Base-by-base conservation (phyloP, 2,329 filamentous ascomycete species). In the Pseudocercospora pini-densiflorae region DNA sequence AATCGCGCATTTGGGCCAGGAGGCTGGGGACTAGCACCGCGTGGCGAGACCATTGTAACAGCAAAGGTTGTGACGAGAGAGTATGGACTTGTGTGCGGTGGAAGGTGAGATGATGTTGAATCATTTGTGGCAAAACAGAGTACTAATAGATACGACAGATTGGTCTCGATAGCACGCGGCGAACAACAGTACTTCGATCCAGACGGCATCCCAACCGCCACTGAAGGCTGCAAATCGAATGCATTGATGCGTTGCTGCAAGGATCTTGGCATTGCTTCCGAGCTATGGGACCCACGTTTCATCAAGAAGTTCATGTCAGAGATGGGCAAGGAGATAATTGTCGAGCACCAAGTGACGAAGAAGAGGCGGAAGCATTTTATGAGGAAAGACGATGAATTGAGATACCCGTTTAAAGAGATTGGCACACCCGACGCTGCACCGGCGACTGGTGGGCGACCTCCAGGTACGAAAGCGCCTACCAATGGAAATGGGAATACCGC, bases 181-280 rank as follows among this genome's bases (percentile, higher is more conserved):
- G 95, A 98, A 80, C 94, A 97, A 83, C 88, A 92, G 72, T 99
- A 96, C 81, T 99, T 98, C 82, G 88, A 87, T 73, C 87, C 92
- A 36, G 94, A 97, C 73, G 91, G 91, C 63, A 93, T 99, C 70
- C 93, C 95, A 27, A 97, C 94, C 1, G 94, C 95, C 8, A 94
- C 94, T 67, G 95, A 99, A 81, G 95, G 95, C 61, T 97, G 93
- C 86, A 97, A 97, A 97, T 97, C 93, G 69, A 99, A 99, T 78
- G 95, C 95, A 12, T 85, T 99, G 72, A 96, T 98, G 89, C 92
- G 95, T 65, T 98, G 94, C 86, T 98, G 95, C 85, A 99, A 99
- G 83, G 95, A 99, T 79, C 83, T 99, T 33, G 95, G 95, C 40
- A 91, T 99, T 71, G 95, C 93, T 1, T 94, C 91, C 70, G 95